Conservation (phyloP, 345 rosid genomes). For the Turritis glabra region DNA sequence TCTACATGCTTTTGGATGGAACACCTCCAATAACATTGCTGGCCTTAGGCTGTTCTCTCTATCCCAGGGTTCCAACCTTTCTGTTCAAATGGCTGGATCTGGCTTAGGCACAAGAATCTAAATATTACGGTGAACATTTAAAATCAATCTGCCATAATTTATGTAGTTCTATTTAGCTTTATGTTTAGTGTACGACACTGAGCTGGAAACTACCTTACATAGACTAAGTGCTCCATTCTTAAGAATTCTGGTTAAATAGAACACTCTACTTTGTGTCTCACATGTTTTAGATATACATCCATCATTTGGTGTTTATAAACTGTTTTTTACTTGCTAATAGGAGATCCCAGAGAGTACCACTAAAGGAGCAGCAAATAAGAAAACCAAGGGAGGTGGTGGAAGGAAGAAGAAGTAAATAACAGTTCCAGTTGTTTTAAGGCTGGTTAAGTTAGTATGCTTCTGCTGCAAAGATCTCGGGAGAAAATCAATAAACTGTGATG, state of each 20-base stretch:
- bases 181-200: not conserved
- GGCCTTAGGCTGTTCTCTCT: constrained; percentile 47
- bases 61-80: constrained; percentile 40
- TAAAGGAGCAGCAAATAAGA: constrained; percentile 58
- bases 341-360: constrained; percentile 46
- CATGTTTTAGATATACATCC: not conserved
- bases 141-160: constrained; percentile 23
- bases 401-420: constrained; percentile 57
- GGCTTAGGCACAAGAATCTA: constrained; percentile 52
- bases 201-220: constrained; percentile 4
- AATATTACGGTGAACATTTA: constrained; percentile 53
- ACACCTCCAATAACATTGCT: constrained; percentile 49
- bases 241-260: not conserved
- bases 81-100: constrained; percentile 43
- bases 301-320: constrained; percentile 12
- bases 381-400: constrained; percentile 64
- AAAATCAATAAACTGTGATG: constrained; percentile 14
- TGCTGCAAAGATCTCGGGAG: constrained; percentile 10
- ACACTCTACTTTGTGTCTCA: constrained; percentile 8
- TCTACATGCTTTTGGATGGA: constrained; percentile 45
- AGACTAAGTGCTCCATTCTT: not conserved
- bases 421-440: not conserved
- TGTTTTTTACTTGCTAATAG: constrained; percentile 42
- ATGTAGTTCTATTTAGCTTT: not conserved
- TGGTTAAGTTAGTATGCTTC: constrained; percentile 22